phyloP scores from a whole-genome alignment of 495 filamentous ascomycete species.

The Penicillium atrosanguineum region DNA sequence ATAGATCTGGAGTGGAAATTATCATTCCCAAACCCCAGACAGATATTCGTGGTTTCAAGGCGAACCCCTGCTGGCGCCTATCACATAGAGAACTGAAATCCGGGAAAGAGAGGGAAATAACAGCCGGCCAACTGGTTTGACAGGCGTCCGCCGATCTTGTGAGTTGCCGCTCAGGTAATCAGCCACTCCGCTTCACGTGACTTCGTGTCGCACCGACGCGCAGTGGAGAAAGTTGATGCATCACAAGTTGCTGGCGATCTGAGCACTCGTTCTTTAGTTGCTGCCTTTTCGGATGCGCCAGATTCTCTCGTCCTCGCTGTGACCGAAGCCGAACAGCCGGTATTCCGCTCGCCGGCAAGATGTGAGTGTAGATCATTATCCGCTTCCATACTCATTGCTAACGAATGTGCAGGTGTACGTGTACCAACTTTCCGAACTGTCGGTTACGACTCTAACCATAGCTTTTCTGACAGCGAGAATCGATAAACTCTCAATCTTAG shows the following conservation, averaged over 20 bases:
- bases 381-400: slow-evolving; percentile 15
- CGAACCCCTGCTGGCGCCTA: slow-evolving; percentile 1
- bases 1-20: slow-evolving; percentile 1
- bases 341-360: slow-evolving; percentile 10
- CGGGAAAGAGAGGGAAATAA: slow-evolving; percentile 10
- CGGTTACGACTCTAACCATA: slow-evolving; percentile 10
- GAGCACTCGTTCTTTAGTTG: not conserved
- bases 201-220: slow-evolving; percentile 33
- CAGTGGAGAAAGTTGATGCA: slow-evolving; percentile 21
- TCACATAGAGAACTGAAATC: slow-evolving; percentile 1
- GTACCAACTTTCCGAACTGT: not conserved
- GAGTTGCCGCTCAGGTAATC: slow-evolving; percentile 11
- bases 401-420: slow-evolving; percentile 31
- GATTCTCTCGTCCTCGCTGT: not conserved
- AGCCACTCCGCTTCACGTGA: slow-evolving; percentile 23
- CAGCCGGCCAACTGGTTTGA: slow-evolving; percentile 17
- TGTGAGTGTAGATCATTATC: slow-evolving; percentile 19
- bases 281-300: not conserved
- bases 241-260: slow-evolving; percentile 16
- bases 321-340: not conserved
- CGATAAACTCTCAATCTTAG: slow-evolving; percentile 82
- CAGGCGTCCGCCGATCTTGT: slow-evolving; percentile 18
- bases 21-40: slow-evolving; percentile 2
- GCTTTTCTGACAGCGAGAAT: slow-evolving; percentile 57
- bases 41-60: not conserved